Evolutionary conservation across 2,329 filamentous ascomycete genomes (phyloP).

Genomic region (Hypoxylon sp.): DNA sequence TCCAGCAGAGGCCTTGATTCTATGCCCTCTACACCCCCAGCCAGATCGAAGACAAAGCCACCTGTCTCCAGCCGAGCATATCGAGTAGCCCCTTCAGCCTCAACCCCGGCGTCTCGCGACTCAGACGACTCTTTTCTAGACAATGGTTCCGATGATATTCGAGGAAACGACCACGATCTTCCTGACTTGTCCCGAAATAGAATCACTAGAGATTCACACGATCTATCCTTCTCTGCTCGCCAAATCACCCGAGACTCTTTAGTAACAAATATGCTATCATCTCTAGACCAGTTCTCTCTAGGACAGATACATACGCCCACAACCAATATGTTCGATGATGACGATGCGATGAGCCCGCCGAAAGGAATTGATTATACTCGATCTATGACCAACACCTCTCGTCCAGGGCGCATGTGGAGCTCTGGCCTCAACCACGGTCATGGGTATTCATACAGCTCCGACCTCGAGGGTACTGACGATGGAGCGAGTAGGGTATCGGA

Average conservation of each 20-base stretch:
- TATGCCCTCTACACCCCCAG: conserved; percentile 45
- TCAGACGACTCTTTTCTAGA: conserved; percentile 46
- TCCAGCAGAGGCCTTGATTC: conserved; percentile 35
- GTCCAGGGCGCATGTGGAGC: conserved; percentile 38
- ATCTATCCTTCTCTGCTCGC: conserved; percentile 80
- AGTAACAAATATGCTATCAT: conserved; percentile 94
- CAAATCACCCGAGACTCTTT: conserved; percentile 87
- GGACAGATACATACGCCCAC: conserved; percentile 52
- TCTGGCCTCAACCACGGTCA: conserved; percentile 48
- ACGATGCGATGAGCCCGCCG: conserved; percentile 43
- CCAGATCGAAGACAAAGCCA: conserved; percentile 46
- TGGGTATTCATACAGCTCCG: conserved; percentile 68
- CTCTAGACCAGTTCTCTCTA: conserved; percentile 83
- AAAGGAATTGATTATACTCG: conserved; percentile 41
- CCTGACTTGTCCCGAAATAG: conserved; percentile 44
- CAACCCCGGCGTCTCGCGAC: conserved; percentile 38
- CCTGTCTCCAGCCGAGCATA: conserved; percentile 48
- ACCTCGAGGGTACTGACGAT: conserved; percentile 65
- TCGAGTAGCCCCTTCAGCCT: conserved; percentile 38
- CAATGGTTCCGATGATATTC: conserved; percentile 42
- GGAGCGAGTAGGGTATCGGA: conserved; percentile 60
- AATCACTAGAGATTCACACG: conserved; percentile 74
- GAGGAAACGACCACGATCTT: conserved; percentile 44
- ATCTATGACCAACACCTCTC: conserved; percentile 43
- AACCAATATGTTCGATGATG: conserved; percentile 50